Base-by-base conservation (phyloP, 225 moss, liverwort and hornwort species). In the Straminergon stramineum region DNA sequence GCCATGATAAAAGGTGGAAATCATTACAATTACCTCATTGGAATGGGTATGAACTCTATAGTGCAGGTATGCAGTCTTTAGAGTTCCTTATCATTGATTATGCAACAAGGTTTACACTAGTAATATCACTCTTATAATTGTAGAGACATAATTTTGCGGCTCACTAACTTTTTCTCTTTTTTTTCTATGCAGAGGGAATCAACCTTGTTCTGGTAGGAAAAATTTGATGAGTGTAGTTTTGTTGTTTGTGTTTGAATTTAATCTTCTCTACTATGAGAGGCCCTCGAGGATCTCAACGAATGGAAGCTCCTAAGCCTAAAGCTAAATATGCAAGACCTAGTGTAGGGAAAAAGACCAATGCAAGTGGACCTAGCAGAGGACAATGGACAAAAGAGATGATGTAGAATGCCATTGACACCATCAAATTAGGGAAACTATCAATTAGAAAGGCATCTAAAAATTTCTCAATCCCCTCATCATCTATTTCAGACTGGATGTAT, bases 1-100 rank as follows among this genome's bases (percentile, higher is more conserved):
- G 97, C 96, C 70, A 99, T 99, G 97, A 90, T 97, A 77, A 95
- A 95, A 95, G 96, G 98, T 97, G 87, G 34, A 81, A 66, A 73
- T 73, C 53, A 32, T 80, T 10, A 84, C 67, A 82, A 63, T 78
- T 79, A 34, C 11, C 45, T 85, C 34, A 37, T 45, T 28, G 69
- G 66, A n/a, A 39, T 82, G 55, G 67, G 37, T 32, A 51, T 82
- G 83, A 87, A 89, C 63, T 75, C 52, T 32, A 31, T 60, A 26
- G 53, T 48, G 53, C 31, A 32, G 28, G 71, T 65, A 56, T 60
- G 52, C 55, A 57, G 41, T n/a, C 67, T 41, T 56, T 73, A 65
- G 65, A 31, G 32, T n/a, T 76, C 48, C 73, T 89, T 79, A 85
- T 61, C 61, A 52, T 71, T 55, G 71, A 61, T n/a, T 53, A 86